Evolutionary conservation across 2,329 filamentous ascomycete species (phyloP).

Genomic region (Phoma sp.): DNA sequence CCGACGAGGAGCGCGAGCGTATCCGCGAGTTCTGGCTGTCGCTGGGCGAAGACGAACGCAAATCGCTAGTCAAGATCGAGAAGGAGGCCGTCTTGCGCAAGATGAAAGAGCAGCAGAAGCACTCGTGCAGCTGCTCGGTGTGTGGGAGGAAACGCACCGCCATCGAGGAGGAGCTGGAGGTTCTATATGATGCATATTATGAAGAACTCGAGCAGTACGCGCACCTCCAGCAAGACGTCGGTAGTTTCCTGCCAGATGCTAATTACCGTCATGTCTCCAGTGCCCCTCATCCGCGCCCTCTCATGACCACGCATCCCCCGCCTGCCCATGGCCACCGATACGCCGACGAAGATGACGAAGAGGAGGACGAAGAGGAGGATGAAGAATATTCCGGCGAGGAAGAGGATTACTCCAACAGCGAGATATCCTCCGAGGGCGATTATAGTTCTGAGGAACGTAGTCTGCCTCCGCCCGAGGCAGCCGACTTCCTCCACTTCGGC

Average conservation of each 20-base stretch:
- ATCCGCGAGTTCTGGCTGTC: slow-evolving; percentile 99
- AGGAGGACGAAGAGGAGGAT: slow-evolving; percentile 53
- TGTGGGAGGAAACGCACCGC: slow-evolving; percentile 95
- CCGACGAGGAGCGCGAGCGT: slow-evolving; percentile 90
- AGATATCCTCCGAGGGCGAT: slow-evolving; percentile 72
- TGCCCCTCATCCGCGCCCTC: slow-evolving; percentile 64
- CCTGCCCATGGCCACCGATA: slow-evolving; percentile 66
- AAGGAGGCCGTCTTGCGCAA: slow-evolving; percentile 97
- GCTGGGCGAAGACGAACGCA: slow-evolving; percentile 90
- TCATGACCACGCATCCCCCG: slow-evolving; percentile 69
- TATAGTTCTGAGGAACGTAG: slow-evolving; percentile 69
- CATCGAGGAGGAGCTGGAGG: slow-evolving; percentile 97
- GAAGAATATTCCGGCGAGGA: slow-evolving; percentile 60
- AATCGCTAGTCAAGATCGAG: slow-evolving; percentile 95
- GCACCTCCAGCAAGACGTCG: slow-evolving; percentile 76
- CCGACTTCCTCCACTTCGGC: slow-evolving; percentile 96
- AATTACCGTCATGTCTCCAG: slow-evolving; percentile 62
- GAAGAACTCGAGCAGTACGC: slow-evolving; percentile 97
- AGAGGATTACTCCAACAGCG: slow-evolving; percentile 59
- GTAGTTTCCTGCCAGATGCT: slow-evolving; percentile 71
- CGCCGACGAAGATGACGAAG: slow-evolving; percentile 57
- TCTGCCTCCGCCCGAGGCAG: slow-evolving; percentile 69
- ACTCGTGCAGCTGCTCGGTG: slow-evolving; percentile 97
- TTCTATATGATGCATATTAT: slow-evolving; percentile 98
- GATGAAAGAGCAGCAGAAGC: slow-evolving; percentile 99